These are phyloP conservation scores for Gelatoporia subvermispora DNA, from an alignment of 768 basidiomycete genomes.

Conservation along the genomic window DNA sequence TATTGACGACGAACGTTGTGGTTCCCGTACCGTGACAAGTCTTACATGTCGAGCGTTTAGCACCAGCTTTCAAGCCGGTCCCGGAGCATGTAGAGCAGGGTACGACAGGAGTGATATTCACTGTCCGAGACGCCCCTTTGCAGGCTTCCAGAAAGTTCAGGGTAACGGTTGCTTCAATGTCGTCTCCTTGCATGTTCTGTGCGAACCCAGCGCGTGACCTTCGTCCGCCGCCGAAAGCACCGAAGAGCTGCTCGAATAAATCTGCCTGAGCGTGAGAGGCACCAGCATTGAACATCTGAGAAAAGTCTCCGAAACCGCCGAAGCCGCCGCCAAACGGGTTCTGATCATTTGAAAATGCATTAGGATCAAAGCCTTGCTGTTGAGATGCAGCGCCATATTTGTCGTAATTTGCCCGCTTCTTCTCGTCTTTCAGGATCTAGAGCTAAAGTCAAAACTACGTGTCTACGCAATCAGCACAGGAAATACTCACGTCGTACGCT, in stretches of 20 bases:
- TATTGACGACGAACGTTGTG: constrained; percentile 84
- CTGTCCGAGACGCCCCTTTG: constrained; percentile 73
- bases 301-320: constrained; percentile 59
- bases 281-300: constrained; percentile 51
- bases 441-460: constrained; percentile 5
- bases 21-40: constrained; percentile 85
- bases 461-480: neutral
- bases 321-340: constrained; percentile 44
- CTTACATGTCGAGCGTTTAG: constrained; percentile 73
- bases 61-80: constrained; percentile 80
- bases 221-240: constrained; percentile 37
- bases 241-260: constrained; percentile 76
- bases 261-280: constrained; percentile 28
- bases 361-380: constrained; percentile 90
- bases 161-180: constrained; percentile 72
- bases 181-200: constrained; percentile 57
- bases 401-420: constrained; percentile 88
- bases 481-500: constrained; percentile 83
- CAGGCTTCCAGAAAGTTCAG: constrained; percentile 93
- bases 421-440: constrained; percentile 90
- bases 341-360: constrained; percentile 58
- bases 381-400: constrained; percentile 90
- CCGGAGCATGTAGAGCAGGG: constrained; percentile 84
- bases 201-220: constrained; percentile 38
- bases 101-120: constrained; percentile 75